Percentiles rank a stretch among this genome's conserved stretches.
Conservation (phyloP, 139 green algal species). For the Picochlorum sp. region DNA sequence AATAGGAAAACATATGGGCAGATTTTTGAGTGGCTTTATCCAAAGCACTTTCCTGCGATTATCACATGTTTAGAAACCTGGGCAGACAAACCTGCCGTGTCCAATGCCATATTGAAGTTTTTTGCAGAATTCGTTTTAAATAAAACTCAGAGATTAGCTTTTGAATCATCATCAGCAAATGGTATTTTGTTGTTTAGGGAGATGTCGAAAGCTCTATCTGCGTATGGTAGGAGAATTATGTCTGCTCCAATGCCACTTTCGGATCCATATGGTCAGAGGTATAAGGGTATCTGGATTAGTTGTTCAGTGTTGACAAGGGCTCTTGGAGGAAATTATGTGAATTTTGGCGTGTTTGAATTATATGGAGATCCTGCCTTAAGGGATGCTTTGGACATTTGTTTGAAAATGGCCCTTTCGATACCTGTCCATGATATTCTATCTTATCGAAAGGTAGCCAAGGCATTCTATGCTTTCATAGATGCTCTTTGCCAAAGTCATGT, state of each 20-base stretch:
- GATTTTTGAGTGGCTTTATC: constrained; percentile 97
- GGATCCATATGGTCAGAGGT: constrained; percentile 63
- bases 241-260: not conserved
- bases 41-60: constrained; percentile 71
- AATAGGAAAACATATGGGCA: constrained; percentile 57
- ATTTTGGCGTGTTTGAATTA: constrained; percentile 98
- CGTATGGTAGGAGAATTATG: constrained; percentile 67
- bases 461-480: constrained; percentile 84
- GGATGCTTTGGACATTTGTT: constrained; percentile 76
- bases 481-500: constrained; percentile 76
- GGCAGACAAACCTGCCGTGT: constrained; percentile 64
- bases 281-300: constrained; percentile 94
- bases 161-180: constrained; percentile 88
- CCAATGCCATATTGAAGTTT: constrained; percentile 93
- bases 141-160: constrained; percentile 90
- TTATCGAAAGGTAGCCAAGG: constrained; percentile 70
- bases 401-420: constrained; percentile 77
- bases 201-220: constrained; percentile 64
- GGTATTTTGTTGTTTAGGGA: constrained; percentile 89
- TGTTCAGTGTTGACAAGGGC: constrained; percentile 69
- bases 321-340: constrained; percentile 92
- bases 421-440: constrained; percentile 52
- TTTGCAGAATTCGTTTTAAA: constrained; percentile 93
- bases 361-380: constrained; percentile 88
- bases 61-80: constrained; percentile 74